These are phyloP conservation scores for Davidsoniella eucalypti DNA, from an alignment of 2,329 filamentous ascomycete genomes.

Conservation along the genomic window DNA sequence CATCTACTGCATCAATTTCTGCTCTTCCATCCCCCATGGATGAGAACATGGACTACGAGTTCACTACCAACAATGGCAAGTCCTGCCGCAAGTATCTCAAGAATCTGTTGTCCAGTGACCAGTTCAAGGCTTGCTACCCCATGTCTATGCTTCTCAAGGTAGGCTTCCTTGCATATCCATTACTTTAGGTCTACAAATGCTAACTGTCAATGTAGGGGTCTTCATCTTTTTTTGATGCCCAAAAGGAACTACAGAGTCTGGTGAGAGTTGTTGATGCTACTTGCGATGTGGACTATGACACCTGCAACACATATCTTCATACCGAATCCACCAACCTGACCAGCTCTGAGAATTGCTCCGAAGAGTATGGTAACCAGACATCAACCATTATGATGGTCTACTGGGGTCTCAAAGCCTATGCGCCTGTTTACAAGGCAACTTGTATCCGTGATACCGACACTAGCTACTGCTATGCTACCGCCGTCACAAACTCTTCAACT, in stretches of 20 bases:
- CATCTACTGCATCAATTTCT: conserved; percentile 17
- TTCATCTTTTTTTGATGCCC: conserved; percentile 63
- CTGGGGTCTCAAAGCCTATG: conserved; percentile 59
- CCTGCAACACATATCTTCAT: conserved; percentile 50
- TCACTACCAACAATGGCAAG: conserved; percentile 32
- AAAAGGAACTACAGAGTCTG: conserved; percentile 53
- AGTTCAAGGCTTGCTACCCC: conserved; percentile 61
- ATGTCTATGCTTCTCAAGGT: conserved; percentile 72
- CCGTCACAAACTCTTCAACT: conserved; percentile 58
- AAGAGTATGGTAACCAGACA: conserved; percentile 52
- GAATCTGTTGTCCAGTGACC: conserved; percentile 44
- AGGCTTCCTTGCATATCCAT: conserved; percentile 14
- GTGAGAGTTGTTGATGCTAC: conserved; percentile 64
- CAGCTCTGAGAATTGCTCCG: conserved; percentile 45
- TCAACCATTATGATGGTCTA: conserved; percentile 59
- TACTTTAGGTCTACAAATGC: not conserved
- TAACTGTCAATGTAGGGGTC: conserved; percentile 45
- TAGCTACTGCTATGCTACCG: conserved; percentile 67
- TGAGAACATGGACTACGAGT: conserved; percentile 44
- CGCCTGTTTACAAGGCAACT: conserved; percentile 60
- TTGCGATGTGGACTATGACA: conserved; percentile 49
- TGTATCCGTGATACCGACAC: conserved; percentile 56
- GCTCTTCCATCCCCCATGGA: conserved; percentile 52
- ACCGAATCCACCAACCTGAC: conserved; percentile 50
- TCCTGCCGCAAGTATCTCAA: conserved; percentile 53